Conservation (phyloP, 2,329 filamentous ascomycete genomes). For the Coleophoma cylindrospora region DNA sequence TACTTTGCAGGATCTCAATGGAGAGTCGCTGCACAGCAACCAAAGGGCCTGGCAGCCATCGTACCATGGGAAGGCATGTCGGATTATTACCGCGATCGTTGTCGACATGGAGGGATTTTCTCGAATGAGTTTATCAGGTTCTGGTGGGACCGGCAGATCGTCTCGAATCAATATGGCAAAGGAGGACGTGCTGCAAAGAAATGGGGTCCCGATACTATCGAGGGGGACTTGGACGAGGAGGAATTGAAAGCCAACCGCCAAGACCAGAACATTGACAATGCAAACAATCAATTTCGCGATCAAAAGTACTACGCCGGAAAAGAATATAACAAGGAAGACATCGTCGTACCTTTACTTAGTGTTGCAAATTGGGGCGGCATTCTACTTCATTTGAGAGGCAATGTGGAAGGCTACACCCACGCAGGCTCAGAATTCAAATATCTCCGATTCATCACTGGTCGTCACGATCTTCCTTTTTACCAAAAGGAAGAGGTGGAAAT, state of each 20-base stretch:
- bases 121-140: slow-evolving; percentile 54
- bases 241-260: slow-evolving; percentile 33
- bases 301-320: slow-evolving; percentile 16
- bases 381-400: slow-evolving; percentile 61
- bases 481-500: slow-evolving; percentile 62
- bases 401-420: slow-evolving; percentile 57
- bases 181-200: slow-evolving; percentile 36
- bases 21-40: slow-evolving; percentile 45
- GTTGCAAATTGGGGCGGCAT: slow-evolving; percentile 70
- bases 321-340: slow-evolving; percentile 57
- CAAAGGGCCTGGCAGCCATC: slow-evolving; percentile 44
- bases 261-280: slow-evolving; percentile 39
- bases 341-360: slow-evolving; percentile 60
- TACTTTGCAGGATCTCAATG: slow-evolving; percentile 50
- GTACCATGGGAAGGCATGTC: slow-evolving; percentile 53
- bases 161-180: slow-evolving; percentile 64
- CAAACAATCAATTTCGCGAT: slow-evolving; percentile 51
- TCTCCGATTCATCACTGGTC: slow-evolving; percentile 60
- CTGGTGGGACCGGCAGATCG: slow-evolving; percentile 65
- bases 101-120: slow-evolving; percentile 56
- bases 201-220: slow-evolving; percentile 40
- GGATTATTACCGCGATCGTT: slow-evolving; percentile 52
- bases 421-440: slow-evolving; percentile 63
- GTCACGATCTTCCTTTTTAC: slow-evolving; percentile 68
- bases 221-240: slow-evolving; percentile 51